Percentiles rank a stretch among this genome's conserved stretches.
These are phyloP conservation scores for Euphorbia peplus DNA, from an alignment of 345 rosid genomes.

Conservation along the genomic window DNA sequence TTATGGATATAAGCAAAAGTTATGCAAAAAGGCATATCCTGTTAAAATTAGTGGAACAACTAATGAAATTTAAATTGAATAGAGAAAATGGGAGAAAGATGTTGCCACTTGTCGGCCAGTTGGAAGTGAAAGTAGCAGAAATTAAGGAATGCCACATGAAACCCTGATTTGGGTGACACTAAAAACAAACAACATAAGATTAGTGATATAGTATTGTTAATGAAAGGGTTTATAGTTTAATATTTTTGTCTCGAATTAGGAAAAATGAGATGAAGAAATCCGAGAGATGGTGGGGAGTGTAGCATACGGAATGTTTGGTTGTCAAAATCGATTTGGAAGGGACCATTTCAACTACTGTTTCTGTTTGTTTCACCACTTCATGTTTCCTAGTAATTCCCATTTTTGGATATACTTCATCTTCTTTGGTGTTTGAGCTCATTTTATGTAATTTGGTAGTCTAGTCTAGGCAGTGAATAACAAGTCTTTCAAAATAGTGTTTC, in stretches of 20 bases:
- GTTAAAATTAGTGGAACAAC: no score
- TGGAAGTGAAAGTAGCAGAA: conserved; percentile 3
- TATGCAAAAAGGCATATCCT: no score
- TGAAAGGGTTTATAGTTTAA: background rate
- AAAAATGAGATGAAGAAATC: conserved; percentile 10
- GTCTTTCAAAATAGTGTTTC: no score
- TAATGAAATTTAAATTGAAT: background rate
- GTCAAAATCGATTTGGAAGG: conserved; percentile 2
- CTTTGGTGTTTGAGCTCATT: no score
- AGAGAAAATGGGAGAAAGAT: conserved; percentile 1
- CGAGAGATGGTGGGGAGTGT: conserved; percentile 10
- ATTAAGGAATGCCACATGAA: conserved; percentile 12
- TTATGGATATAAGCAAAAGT: background rate
- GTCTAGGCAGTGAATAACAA: no score
- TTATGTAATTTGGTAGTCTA: no score
- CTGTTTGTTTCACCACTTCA: background rate
- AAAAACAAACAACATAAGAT: background rate
- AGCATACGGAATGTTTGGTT: conserved; percentile 10
- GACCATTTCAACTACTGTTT: conserved; percentile 7
- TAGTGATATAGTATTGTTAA: no score
- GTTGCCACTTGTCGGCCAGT: conserved; percentile 7
- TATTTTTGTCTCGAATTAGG: conserved; percentile 3
- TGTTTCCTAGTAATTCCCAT: background rate
- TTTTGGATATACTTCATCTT: no score
- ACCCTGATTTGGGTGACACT: background rate